phyloP scores from a whole-genome alignment of 169 alveolate genomes.

The Plasmodium berghei region DNA sequence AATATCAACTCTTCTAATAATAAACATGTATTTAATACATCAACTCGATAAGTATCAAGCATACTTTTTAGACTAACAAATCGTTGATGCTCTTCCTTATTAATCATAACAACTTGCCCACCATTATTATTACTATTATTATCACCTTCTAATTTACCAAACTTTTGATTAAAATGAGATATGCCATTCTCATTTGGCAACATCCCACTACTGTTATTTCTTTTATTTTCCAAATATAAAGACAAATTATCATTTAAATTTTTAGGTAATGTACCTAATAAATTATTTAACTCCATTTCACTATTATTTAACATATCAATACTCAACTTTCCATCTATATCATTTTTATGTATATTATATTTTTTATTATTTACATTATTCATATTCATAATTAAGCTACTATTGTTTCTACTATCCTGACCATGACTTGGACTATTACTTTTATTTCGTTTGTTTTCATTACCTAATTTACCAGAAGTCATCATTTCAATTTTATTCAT shows the following conservation, averaged over 20 bases:
- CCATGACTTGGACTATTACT: too few relatives aligned
- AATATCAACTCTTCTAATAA: conserved; percentile 59
- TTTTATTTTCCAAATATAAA: conserved; percentile 8
- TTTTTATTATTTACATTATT: neutral
- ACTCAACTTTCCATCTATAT: neutral
- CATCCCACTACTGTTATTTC: neutral
- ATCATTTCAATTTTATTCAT: neutral
- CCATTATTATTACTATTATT: neutral
- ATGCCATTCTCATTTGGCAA: neutral
- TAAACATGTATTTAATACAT: conserved; percentile 41
- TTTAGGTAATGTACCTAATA: conserved; percentile 3
- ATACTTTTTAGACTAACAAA: conserved; percentile 11
- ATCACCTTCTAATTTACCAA: neutral
- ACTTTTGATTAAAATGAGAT: neutral
- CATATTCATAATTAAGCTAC: neutral
- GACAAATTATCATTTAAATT: conserved; percentile 23
- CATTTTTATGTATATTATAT: neutral
- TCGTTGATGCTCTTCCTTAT: neutral
- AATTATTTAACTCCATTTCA: conserved; percentile 17
- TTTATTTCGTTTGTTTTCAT: too few relatives aligned
- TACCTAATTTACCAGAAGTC: too few relatives aligned
- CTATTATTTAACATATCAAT: neutral
- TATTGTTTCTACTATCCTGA: neutral
- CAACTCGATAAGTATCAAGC: conserved; percentile 26
- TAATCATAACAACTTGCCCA: too few relatives aligned